Conservation (phyloP, 2,329 filamentous ascomycete genomes). For the Neobulgaria alba region DNA sequence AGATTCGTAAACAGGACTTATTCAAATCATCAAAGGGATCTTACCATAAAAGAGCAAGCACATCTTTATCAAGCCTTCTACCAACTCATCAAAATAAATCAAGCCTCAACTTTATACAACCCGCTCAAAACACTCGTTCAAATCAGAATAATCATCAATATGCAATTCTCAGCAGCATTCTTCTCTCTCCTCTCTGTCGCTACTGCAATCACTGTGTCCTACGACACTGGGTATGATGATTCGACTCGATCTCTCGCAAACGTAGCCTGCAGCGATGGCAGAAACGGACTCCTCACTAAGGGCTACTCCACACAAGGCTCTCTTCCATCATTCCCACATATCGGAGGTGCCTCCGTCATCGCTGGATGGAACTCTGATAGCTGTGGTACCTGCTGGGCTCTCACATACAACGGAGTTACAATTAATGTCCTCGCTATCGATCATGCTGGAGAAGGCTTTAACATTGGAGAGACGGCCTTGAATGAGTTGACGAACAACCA, state of each 20-base stretch:
- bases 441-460: conserved; percentile 41
- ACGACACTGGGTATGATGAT: conserved; percentile 64
- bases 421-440: conserved; percentile 51
- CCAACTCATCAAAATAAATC: neutral
- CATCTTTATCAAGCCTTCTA: neutral
- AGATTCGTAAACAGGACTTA: neutral
- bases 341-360: conserved; percentile 46
- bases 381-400: conserved; percentile 52
- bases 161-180: conserved; percentile 37
- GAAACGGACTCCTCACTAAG: conserved; percentile 55
- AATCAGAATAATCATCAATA: conserved; percentile 24
- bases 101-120: neutral
- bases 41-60: neutral
- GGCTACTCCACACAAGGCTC: conserved; percentile 42
- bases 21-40: neutral
- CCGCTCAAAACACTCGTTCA: neutral
- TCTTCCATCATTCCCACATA: conserved; percentile 43
- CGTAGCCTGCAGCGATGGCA: conserved; percentile 60
- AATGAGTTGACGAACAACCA: conserved; percentile 45
- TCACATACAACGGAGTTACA: conserved; percentile 41
- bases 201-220: conserved; percentile 47
- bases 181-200: conserved; percentile 33
- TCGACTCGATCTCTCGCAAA: conserved; percentile 41
- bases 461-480: conserved; percentile 48
- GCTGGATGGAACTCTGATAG: conserved; percentile 43